Evolutionary conservation across 495 filamentous ascomycete genomes (phyloP).

Genomic region (Rostrohypoxylon terebratum): DNA sequence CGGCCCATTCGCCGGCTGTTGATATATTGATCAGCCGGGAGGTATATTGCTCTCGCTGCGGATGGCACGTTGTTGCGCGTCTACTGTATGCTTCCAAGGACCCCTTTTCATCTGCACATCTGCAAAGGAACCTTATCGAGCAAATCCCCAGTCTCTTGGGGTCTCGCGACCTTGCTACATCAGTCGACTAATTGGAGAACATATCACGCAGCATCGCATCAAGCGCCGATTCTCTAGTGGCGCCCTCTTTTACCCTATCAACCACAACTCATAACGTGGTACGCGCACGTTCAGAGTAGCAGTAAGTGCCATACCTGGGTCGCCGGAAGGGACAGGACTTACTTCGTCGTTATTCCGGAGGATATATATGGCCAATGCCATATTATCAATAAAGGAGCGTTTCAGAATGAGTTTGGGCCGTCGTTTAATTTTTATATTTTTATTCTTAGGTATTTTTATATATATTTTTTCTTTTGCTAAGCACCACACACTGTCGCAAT

Average conservation of each 20-base stretch:
- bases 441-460: too few species aligned
- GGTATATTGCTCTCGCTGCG: conserved; percentile 38
- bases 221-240: conserved; percentile 22
- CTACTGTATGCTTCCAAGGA: conserved; percentile 16
- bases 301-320: conserved; percentile 21
- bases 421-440: conserved; percentile 25
- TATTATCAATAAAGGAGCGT: conserved; percentile 20
- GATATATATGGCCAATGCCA: conserved; percentile 9
- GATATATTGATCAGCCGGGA: conserved; percentile 40
- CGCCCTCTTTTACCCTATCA: conserved; percentile 29
- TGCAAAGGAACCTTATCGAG: conserved; percentile 45
- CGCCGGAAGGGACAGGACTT: conserved; percentile 16
- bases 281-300: conserved; percentile 40
- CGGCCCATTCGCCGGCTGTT: conserved; percentile 40
- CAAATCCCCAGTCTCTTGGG: conserved; percentile 25
- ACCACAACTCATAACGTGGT: conserved; percentile 17
- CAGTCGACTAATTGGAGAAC: conserved; percentile 43
- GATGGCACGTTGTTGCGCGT: conserved; percentile 40
- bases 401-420: conserved; percentile 23
- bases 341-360: conserved; percentile 16
- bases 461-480: conserved; percentile 13
- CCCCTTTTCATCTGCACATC: conserved; percentile 41
- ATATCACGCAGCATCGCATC: conserved; percentile 39
- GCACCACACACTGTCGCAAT: background rate
- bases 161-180: conserved; percentile 32